These are phyloP conservation scores for Pythium dissimile DNA, from an alignment of 352 stramenopile species.

Conservation along the genomic window DNA sequence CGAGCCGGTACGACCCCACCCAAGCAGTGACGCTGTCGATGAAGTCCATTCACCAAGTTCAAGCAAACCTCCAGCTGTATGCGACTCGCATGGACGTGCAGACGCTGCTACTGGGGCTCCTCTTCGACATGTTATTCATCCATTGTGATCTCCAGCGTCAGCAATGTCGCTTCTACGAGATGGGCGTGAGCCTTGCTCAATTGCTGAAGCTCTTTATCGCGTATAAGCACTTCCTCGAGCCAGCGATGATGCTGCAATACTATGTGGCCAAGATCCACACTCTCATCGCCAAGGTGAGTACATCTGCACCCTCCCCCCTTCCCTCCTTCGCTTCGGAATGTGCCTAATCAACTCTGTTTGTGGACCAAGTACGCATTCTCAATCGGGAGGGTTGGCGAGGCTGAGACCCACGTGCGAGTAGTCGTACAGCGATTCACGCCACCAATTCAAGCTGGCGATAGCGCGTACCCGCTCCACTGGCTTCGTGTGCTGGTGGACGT, in stretches of 20 bases:
- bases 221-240: constrained; percentile 43
- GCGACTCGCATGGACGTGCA: constrained; percentile 30
- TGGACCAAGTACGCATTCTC: constrained; percentile 67
- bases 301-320: background rate
- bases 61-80: constrained; percentile 47
- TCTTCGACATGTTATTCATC: constrained; percentile 69
- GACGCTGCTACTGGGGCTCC: constrained; percentile 43
- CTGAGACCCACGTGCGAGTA: constrained; percentile 49
- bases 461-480: constrained; percentile 46
- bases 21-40: constrained; percentile 47
- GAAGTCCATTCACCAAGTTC: constrained; percentile 44
- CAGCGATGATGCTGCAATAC: constrained; percentile 43
- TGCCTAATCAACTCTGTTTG: no score
- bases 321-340: background rate
- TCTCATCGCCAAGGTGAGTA: constrained; percentile 60
- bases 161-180: constrained; percentile 64
- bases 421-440: constrained; percentile 52
- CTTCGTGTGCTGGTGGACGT: constrained; percentile 54
- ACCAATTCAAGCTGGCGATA: constrained; percentile 16
- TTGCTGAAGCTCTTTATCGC: constrained; percentile 52
- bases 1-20: constrained; percentile 33
- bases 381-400: constrained; percentile 50
- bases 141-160: constrained; percentile 56
- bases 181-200: constrained; percentile 54
- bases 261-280: constrained; percentile 55